These are phyloP conservation scores for Aspergillus sojae DNA, from an alignment of 2,329 filamentous ascomycete species.

Conservation along the genomic window DNA sequence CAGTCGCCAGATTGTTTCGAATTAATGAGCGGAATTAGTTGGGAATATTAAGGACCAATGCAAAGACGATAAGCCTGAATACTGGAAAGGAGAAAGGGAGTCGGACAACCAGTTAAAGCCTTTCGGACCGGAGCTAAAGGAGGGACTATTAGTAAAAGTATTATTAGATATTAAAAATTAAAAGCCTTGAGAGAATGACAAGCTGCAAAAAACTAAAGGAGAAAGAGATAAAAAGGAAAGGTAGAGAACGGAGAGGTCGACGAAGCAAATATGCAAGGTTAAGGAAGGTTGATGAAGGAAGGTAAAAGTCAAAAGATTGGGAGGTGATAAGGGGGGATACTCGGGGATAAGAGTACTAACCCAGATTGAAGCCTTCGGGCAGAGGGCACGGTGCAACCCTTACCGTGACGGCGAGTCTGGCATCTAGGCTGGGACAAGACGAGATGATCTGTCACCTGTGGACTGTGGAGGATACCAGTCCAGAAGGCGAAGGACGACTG, in stretches of 20 bases:
- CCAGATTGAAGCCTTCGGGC: slow-evolving; percentile 44
- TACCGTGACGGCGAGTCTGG: slow-evolving; percentile 47
- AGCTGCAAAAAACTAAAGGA: slow-evolving; percentile 4
- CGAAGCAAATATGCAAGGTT: slow-evolving; percentile 14
- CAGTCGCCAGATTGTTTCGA: slow-evolving; percentile 47
- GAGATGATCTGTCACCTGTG: slow-evolving; percentile 43
- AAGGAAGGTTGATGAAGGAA: slow-evolving; percentile 18
- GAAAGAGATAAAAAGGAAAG: slow-evolving; percentile 9
- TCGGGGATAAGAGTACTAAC: slow-evolving; percentile 40
- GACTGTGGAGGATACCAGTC: slow-evolving; percentile 40
- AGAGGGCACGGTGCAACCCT: slow-evolving; percentile 46
- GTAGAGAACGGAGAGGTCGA: slow-evolving; percentile 9
- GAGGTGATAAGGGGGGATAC: slow-evolving; percentile 25
- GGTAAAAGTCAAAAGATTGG: slow-evolving; percentile 10
- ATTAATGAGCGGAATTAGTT: slow-evolving; percentile 64
- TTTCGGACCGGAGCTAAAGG: slow-evolving; percentile 37
- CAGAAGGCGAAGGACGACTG: slow-evolving; percentile 48
- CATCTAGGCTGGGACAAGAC: slow-evolving; percentile 45
- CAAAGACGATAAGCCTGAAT: slow-evolving; percentile 42
- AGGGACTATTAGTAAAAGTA: slow-evolving; percentile 35
- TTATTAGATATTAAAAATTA: slow-evolving; percentile 26
- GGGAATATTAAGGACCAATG: slow-evolving; percentile 52
- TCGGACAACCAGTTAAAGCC: slow-evolving; percentile 32
- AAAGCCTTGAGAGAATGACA: slow-evolving; percentile 5
- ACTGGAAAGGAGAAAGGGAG: slow-evolving; percentile 33